A percentile compares a stretch with the other conserved stretches of the same genome.
Conservation (phyloP, 352 stramenopile species). For the Globisporangium radiosum region DNA sequence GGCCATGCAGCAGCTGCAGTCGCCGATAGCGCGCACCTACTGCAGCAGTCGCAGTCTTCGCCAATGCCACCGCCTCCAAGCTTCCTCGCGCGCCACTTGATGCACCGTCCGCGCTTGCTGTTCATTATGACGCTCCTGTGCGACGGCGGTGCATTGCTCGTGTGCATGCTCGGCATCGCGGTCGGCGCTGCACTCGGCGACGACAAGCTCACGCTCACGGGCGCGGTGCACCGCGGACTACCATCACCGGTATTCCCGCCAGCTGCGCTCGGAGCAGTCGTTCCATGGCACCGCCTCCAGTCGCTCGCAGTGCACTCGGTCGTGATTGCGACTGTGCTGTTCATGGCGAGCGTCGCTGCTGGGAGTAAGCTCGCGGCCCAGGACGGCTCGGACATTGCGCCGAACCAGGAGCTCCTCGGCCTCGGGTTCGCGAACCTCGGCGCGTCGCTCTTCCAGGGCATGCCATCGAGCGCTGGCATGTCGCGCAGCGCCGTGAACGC, state of each 20-base stretch:
- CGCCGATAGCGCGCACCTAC: slow-evolving; percentile 1
- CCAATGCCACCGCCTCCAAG: not conserved
- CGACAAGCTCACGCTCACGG: slow-evolving; percentile 67
- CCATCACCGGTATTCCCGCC: slow-evolving; percentile 42
- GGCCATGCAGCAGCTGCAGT: not conserved
- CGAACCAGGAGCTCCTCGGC: slow-evolving; percentile 87
- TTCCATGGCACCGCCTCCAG: slow-evolving; percentile 45
- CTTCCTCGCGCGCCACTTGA: slow-evolving; percentile 6
- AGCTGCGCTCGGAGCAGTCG: slow-evolving; percentile 28
- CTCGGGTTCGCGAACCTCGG: slow-evolving; percentile 89
- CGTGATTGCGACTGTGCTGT: slow-evolving; percentile 86
- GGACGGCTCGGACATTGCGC: slow-evolving; percentile 71
- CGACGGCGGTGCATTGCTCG: slow-evolving; percentile 64
- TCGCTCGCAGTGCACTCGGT: slow-evolving; percentile 67
- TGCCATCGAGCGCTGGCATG: slow-evolving; percentile 88
- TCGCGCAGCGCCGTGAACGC: slow-evolving; percentile 90
- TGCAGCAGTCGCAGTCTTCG: not conserved
- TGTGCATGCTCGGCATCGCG: slow-evolving; percentile 72
- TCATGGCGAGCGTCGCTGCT: slow-evolving; percentile 90
- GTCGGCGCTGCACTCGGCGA: slow-evolving; percentile 54
- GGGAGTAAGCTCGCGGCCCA: slow-evolving; percentile 80
- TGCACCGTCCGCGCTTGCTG: slow-evolving; percentile 18
- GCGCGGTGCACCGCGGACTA: slow-evolving; percentile 67
- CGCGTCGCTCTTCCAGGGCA: slow-evolving; percentile 84
- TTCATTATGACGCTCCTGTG: slow-evolving; percentile 40